Base-by-base conservation (phyloP, 1,284 basidiomycete genomes). In the Entoloma clypeatum region DNA sequence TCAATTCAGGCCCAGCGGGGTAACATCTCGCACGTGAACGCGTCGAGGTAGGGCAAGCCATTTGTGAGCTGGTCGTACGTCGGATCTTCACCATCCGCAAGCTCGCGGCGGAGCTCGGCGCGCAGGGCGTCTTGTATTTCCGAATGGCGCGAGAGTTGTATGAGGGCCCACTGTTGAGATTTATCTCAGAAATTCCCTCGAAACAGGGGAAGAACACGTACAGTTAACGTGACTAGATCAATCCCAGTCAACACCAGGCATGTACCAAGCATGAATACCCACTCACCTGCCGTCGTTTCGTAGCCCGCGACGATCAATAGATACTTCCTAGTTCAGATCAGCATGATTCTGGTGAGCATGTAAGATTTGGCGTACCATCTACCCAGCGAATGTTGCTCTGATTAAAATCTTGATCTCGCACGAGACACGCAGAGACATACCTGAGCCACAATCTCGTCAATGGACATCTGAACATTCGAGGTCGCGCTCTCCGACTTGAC, bases 21-120 rank as follows among this genome's bases (percentile, higher is more conserved):
- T 71, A 67, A 71, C 1, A 56, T 57, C 41, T 74, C 71, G 27
- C 70, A 68, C 2, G 70, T 62, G 16, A 84, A 71, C 0, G 77
- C 74, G 45, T 82, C 73, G 19, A 84, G 67, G 53, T 75, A 81
- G 0, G 71, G 63, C 6, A 78, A 67, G 0, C 44, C 47, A 26
- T 60, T 53, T 36, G 59, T 62, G 5, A 77, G 56, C 42, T 77
- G 68, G 7, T 78, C 71, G 54, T 69, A 71, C 8, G 64, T 63
- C 5, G 64, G 62, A 36, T 69, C 67, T 0, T 49, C 48, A 19
- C n/a, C n/a, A n/a, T 59, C 47, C 13, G 55, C 39, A 23, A 64
- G 58, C 21, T 50, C n/a, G n/a, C n/a, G 27, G 18, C 7, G 34
- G 2, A 81, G 60, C 48, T 84, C 81, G 13, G 69, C 63, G 5